Evolutionary conservation across 140 eudicot genomes (phyloP).

Genomic region (Ambrosia hybrid): DNA sequence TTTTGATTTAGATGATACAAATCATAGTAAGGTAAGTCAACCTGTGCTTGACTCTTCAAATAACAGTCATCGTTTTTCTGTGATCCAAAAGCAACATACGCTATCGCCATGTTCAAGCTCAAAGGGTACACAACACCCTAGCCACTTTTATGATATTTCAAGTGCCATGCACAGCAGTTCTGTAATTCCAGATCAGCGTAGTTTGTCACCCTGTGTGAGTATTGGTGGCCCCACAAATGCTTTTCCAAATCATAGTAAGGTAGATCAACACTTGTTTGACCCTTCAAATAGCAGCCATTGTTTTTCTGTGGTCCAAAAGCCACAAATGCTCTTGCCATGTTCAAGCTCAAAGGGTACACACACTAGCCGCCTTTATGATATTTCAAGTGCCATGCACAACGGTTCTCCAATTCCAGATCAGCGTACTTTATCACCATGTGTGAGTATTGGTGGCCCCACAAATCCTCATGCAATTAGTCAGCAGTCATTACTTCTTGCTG

Average conservation of each 20-base stretch:
- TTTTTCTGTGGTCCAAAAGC: constrained; percentile 1
- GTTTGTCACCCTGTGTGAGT: constrained; percentile 16
- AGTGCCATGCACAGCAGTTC: constrained; percentile 5
- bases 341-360: not conserved
- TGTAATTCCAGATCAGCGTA: constrained; percentile 15
- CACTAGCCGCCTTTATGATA: not conserved
- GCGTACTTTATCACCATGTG: constrained; percentile 14
- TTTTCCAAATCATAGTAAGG: constrained; percentile 5
- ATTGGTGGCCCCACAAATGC: not conserved
- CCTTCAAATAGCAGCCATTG: no score
- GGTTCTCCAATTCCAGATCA: constrained; percentile 15
- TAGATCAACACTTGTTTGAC: no score
- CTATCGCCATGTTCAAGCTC: constrained; percentile 20
- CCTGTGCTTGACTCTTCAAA: constrained; percentile 17
- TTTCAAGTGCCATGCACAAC: constrained; percentile 3
- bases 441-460: constrained; percentile 14
- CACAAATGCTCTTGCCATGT: no score
- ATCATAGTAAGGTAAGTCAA: constrained; percentile 8
- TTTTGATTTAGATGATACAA: constrained; percentile 10
- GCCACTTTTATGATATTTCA: not conserved
- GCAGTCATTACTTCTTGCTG: constrained; percentile 27
- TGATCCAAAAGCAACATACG: constrained; percentile 15
- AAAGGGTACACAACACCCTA: constrained; percentile 12
- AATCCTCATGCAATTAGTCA: constrained; percentile 11
- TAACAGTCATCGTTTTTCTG: constrained; percentile 11